These are phyloP conservation scores for Helicocarpus griseus DNA, from an alignment of 2,329 filamentous ascomycete species.

Conservation along the genomic window DNA sequence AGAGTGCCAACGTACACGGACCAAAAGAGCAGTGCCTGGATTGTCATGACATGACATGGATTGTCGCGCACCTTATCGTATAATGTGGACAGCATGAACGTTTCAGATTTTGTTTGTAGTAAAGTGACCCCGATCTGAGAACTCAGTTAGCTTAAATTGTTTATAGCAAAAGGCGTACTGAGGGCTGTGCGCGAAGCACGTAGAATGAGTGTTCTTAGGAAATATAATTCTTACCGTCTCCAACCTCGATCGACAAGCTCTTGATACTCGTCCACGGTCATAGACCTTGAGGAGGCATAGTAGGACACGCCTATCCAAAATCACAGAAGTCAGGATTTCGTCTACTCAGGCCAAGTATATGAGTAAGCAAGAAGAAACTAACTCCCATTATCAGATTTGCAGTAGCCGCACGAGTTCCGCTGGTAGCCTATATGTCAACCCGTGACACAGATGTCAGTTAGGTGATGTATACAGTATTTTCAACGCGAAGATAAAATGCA, in stretches of 20 bases:
- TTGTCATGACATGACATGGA: neutral
- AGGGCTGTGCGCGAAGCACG: no score
- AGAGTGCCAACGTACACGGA: neutral
- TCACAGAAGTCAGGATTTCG: neutral
- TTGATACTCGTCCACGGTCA: constrained; percentile 39
- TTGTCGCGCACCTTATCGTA: constrained; percentile 33
- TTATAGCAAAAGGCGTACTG: no score
- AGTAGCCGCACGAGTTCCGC: constrained; percentile 40
- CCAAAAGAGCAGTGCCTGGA: neutral
- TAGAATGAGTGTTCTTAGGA: no score
- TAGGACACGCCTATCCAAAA: constrained; percentile 33
- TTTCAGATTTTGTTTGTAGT: constrained; percentile 49
- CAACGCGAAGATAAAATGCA: no score
- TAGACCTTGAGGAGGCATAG: constrained; percentile 35
- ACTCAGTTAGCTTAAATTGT: constrained; percentile 7
- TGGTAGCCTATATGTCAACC: constrained; percentile 31
- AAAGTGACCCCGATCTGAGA: constrained; percentile 37
- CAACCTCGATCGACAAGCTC: constrained; percentile 39
- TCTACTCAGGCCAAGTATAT: no score
- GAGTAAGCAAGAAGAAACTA: constrained; percentile 27
- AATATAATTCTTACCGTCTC: constrained; percentile 31
- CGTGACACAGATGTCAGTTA: no score
- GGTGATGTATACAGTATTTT: no score
- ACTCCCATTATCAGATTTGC: constrained; percentile 38
- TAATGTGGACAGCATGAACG: constrained; percentile 85